These are phyloP conservation scores for Bassia scoparia DNA, from an alignment of 148 eudicot genomes.

Conservation along the genomic window DNA sequence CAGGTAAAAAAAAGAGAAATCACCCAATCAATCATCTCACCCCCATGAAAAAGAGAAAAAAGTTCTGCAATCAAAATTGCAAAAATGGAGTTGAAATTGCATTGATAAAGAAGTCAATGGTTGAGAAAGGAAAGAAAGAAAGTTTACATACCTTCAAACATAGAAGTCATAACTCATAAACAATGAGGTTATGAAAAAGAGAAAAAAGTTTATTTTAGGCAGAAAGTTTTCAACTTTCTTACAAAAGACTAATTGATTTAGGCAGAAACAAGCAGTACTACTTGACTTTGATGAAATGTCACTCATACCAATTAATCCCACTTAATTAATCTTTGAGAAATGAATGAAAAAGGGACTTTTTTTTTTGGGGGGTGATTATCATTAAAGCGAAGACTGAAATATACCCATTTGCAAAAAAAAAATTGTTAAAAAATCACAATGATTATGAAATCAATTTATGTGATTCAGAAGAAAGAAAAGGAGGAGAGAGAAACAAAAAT, in stretches of 20 bases:
- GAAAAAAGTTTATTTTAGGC: slow-evolving; percentile 2
- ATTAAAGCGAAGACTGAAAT: slow-evolving; percentile 23
- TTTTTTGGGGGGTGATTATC: slow-evolving; percentile 24
- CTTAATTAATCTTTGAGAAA: background rate
- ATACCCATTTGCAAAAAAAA: slow-evolving; percentile 5
- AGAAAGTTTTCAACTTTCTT: slow-evolving; percentile 20
- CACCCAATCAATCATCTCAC: slow-evolving; percentile 4
- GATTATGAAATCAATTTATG: slow-evolving; percentile 4
- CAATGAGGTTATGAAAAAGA: background rate
- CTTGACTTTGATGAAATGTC: slow-evolving; percentile 26
- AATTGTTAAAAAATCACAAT: slow-evolving; percentile 16
- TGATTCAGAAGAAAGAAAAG: slow-evolving; percentile 26
- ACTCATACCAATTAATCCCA: background rate
- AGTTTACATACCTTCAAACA: slow-evolving; percentile 21
- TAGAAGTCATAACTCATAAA: background rate
- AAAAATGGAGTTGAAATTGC: background rate
- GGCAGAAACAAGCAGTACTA: too few species aligned
- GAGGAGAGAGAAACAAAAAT: slow-evolving; percentile 32
- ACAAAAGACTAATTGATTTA: slow-evolving; percentile 15
- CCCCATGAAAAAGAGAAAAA: background rate
- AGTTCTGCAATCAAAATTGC: background rate
- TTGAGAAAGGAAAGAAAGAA: slow-evolving; percentile 9
- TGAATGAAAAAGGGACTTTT: slow-evolving; percentile 5
- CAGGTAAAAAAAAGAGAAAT: too few species aligned
- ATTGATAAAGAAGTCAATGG: slow-evolving; percentile 28